phyloP scores from a whole-genome alignment of 345 rosid genomes.

The Moricandia arvensis region DNA sequence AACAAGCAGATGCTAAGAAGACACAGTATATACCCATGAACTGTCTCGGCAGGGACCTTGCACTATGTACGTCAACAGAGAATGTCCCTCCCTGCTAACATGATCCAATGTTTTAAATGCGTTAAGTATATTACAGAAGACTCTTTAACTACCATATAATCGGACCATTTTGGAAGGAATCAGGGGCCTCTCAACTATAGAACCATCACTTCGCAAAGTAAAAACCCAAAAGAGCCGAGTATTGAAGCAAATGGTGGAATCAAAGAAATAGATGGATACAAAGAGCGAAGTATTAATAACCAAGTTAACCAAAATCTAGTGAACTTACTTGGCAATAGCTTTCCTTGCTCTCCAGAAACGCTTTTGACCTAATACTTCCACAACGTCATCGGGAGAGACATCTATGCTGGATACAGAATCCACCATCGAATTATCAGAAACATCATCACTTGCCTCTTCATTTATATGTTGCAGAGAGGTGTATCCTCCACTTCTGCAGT shows the following conservation, averaged over 20 bases:
- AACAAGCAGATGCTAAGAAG: slow-evolving; percentile 41
- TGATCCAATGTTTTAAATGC: slow-evolving; percentile 42
- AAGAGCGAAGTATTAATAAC: no score
- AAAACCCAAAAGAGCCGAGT: slow-evolving; percentile 6
- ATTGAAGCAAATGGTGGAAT: background rate
- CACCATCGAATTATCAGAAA: slow-evolving; percentile 60
- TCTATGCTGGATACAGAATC: no score
- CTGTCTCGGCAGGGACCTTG: slow-evolving; percentile 61
- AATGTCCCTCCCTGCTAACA: slow-evolving; percentile 63
- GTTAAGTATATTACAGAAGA: slow-evolving; percentile 37
- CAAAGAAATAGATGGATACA: background rate
- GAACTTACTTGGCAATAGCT: no score
- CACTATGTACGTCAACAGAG: slow-evolving; percentile 44
- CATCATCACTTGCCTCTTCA: no score
- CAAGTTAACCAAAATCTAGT: no score
- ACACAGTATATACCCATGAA: slow-evolving; percentile 38
- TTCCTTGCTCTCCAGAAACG: no score
- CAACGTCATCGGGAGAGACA: no score
- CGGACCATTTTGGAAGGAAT: slow-evolving; percentile 39
- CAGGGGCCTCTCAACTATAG: slow-evolving; percentile 37
- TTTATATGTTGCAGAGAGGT: no score
- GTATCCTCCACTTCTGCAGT: no score
- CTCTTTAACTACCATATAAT: slow-evolving; percentile 34
- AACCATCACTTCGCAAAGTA: slow-evolving; percentile 32
- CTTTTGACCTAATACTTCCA: no score